Conservation (phyloP, 768 basidiomycete genomes). For the Asterophora lycoperdoides region DNA sequence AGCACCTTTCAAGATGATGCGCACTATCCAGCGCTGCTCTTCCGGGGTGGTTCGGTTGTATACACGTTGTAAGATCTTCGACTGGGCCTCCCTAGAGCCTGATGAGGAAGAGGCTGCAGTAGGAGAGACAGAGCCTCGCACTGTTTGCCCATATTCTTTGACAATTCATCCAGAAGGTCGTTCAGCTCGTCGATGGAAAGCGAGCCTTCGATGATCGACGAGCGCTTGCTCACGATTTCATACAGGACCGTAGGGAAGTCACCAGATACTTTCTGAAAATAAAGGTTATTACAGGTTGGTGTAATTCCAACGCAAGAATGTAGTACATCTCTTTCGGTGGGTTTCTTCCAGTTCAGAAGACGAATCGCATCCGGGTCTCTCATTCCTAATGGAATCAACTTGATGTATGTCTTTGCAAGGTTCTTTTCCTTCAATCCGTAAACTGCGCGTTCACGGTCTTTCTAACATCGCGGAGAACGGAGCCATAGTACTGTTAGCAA, state of each 20-base stretch:
- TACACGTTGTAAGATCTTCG: constrained; percentile 69
- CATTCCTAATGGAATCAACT: constrained; percentile 77
- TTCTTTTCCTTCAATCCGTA: constrained; percentile 96
- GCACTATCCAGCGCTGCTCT: constrained; percentile 94
- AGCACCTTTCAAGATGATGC: constrained; percentile 90
- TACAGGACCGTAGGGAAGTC: constrained; percentile 86
- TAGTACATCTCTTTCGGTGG: constrained; percentile 58
- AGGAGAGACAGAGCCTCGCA: constrained; percentile 28
- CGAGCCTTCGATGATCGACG: constrained; percentile 70
- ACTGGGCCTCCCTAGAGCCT: constrained; percentile 62
- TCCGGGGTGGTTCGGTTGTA: constrained; percentile 77
- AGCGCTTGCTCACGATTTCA: constrained; percentile 82
- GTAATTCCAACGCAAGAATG: neutral
- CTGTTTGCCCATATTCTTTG: constrained; percentile 71
- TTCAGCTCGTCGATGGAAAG: constrained; percentile 85
- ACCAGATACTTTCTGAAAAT: constrained; percentile 61
- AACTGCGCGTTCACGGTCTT: constrained; percentile 88
- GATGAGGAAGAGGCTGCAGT: constrained; percentile 10
- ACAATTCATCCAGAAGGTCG: constrained; percentile 70
- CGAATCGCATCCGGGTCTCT: constrained; percentile 79
- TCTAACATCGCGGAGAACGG: constrained; percentile 40
- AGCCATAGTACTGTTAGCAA: too few relatives aligned
- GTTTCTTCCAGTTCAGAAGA: constrained; percentile 87
- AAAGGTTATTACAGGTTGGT: neutral
- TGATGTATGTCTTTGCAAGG: constrained; percentile 89